Evolutionary conservation across 2,329 filamentous ascomycete species (phyloP).

Genomic region (Beauveria australis): DNA sequence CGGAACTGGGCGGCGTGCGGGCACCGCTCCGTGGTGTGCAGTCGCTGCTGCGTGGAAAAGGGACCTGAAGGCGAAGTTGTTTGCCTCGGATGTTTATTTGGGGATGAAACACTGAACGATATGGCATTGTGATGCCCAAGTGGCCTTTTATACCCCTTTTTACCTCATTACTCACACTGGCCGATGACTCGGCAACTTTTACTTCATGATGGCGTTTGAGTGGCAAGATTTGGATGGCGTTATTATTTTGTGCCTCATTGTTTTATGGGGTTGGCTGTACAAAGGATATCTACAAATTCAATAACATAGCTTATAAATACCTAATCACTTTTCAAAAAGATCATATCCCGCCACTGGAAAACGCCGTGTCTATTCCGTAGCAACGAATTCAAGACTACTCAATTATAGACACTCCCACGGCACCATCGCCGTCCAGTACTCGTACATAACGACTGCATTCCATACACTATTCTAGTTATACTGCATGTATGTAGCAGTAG

Average conservation of each 20-base stretch:
- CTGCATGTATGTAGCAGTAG: slow-evolving; percentile 94
- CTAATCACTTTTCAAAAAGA: background rate
- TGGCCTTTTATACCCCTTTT: background rate
- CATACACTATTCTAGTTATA: slow-evolving; percentile 66
- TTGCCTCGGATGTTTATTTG: slow-evolving; percentile 54
- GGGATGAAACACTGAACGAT: slow-evolving; percentile 26
- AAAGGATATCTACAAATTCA: background rate
- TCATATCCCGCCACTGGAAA: background rate
- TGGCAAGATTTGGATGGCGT: background rate
- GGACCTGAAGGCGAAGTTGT: slow-evolving; percentile 57
- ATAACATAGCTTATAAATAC: slow-evolving; percentile 1
- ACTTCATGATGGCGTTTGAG: slow-evolving; percentile 4
- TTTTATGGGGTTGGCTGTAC: background rate
- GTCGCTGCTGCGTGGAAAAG: slow-evolving; percentile 59
- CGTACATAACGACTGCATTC: slow-evolving; percentile 25
- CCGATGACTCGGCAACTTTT: background rate
- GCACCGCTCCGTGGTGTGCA: slow-evolving; percentile 52
- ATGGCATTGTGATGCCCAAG: background rate
- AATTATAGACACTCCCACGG: slow-evolving; percentile 12
- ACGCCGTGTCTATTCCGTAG: slow-evolving; percentile 5
- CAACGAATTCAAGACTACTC: background rate
- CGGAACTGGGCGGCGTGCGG: slow-evolving; percentile 32
- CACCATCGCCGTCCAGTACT: slow-evolving; percentile 20
- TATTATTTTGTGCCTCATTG: background rate
- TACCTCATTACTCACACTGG: background rate